Base-by-base conservation (phyloP, 2,329 filamentous ascomycete species). In the Verticillium tricorpus region DNA sequence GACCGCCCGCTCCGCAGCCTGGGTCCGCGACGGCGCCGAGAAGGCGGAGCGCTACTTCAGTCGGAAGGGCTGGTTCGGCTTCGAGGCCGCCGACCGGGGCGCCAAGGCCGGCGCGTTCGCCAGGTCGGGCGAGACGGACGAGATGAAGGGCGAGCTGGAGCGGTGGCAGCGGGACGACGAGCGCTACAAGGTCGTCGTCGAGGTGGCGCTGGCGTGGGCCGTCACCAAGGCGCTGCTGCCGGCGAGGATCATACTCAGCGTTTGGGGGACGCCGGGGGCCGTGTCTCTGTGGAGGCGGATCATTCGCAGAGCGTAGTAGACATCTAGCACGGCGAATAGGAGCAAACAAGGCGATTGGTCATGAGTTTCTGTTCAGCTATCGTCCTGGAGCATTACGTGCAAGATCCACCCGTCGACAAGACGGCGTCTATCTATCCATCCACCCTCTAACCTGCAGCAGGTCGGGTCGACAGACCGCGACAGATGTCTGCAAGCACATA, bases 201-300 rank as follows among this genome's bases (percentile, higher is more conserved):
- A 89, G 74, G 85, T 98, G 66, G 95, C 92, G 28, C 89, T 95
- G 22, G 93, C 95, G 5, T 99, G 95, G 79, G 90, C 92, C 1
- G 84, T 97, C 65, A 96, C 92, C 1, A 99, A 99, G 77, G 87
- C 87, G 17, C 71, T 98, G 62, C 74, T 99, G 65, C 92, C 95
- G 0, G 69, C 91, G 14, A 84, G 95, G 67, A 85, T 99, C 64
- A 78, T 89, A 31, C 76, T 86, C 7, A 97, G 93, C 76, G 83
- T 96, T 4, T 96, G 91, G 92, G 89, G 85, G 15, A 97, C 95
- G 56, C 95, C 95, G 4, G 96, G 92, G 90, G 84, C 88, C 54
- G 77, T 85, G 25, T 77, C 91, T 45, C 75, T 90, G 14, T 74
- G 74, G 57, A 52, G 19, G 45, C 22, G 19, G 19, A 52, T 52